Evolutionary conservation across 345 rosid species (phyloP).

Genomic region (Melaleuca alternifolia): DNA sequence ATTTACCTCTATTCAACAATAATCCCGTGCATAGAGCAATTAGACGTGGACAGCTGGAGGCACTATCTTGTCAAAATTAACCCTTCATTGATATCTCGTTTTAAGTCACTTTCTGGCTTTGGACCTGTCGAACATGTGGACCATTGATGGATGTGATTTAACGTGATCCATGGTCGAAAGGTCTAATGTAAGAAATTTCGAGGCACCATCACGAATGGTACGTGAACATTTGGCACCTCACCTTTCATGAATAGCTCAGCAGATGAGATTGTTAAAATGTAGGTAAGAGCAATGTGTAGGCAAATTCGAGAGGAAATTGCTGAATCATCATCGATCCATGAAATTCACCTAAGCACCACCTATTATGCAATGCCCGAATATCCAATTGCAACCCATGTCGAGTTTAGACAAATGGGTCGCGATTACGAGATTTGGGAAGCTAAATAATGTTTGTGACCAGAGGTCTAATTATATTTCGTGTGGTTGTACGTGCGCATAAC

Average conservation of each 20-base stretch:
- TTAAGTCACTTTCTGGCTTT: background rate
- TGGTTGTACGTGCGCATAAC: background rate
- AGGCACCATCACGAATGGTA: background rate
- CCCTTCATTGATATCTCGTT: background rate
- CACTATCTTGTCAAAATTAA: background rate
- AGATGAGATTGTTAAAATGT: background rate
- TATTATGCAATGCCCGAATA: background rate
- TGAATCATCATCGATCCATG: background rate
- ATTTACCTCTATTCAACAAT: background rate
- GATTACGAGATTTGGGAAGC: background rate
- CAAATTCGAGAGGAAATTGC: background rate
- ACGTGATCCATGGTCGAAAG: background rate
- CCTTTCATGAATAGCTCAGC: background rate
- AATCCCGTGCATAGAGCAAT: background rate
- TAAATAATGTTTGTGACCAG: background rate
- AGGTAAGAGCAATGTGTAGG: background rate
- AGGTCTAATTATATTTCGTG: background rate
- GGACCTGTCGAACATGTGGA: background rate
- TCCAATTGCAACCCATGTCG: background rate
- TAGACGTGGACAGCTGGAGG: background rate
- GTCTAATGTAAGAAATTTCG: background rate
- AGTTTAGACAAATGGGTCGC: background rate
- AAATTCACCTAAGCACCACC: background rate
- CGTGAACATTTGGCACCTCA: background rate
- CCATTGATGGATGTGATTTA: background rate